phyloP scores from a whole-genome alignment of 208 protist species.

The Leishmania aethiopica region DNA sequence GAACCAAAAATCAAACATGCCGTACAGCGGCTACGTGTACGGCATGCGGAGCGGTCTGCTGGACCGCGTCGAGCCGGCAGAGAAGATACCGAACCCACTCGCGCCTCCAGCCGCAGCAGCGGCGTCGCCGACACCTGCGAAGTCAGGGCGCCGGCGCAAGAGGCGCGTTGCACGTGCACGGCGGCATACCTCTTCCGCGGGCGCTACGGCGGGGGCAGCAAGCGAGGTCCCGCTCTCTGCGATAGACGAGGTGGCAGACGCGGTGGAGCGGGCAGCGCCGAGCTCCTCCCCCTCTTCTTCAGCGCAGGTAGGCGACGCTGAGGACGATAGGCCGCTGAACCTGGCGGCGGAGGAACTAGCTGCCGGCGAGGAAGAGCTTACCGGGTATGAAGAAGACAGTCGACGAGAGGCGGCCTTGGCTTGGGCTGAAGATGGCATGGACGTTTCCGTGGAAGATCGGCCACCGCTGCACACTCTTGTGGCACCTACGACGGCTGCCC shows the following conservation, averaged over 20 bases:
- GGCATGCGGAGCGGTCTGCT: constrained; percentile 74
- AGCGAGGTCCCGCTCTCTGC: neutral
- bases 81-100: constrained; percentile 66
- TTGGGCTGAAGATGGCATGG: constrained; percentile 17
- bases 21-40: constrained; percentile 88
- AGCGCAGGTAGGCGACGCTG: neutral
- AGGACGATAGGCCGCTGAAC: neutral
- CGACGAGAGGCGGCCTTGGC: constrained; percentile 8
- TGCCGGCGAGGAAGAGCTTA: constrained; percentile 10
- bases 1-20: constrained; percentile 89
- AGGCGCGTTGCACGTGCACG: neutral
- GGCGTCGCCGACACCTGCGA: neutral
- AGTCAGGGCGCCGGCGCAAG: constrained; percentile 4
- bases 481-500: constrained; percentile 13
- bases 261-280: neutral
- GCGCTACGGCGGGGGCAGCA: neutral
- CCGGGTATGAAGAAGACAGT: constrained; percentile 8
- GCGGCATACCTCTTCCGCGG: neutral
- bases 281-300: neutral
- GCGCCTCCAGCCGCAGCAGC: constrained; percentile 26
- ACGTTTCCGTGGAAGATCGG: constrained; percentile 14
- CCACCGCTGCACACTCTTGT: constrained; percentile 28
- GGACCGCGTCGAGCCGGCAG: constrained; percentile 53
- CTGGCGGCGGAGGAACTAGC: constrained; percentile 12
- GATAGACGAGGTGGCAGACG: neutral